Evolutionary conservation across 352 stramenopile genomes (phyloP).

Genomic region (Peronospora belbahrii): DNA sequence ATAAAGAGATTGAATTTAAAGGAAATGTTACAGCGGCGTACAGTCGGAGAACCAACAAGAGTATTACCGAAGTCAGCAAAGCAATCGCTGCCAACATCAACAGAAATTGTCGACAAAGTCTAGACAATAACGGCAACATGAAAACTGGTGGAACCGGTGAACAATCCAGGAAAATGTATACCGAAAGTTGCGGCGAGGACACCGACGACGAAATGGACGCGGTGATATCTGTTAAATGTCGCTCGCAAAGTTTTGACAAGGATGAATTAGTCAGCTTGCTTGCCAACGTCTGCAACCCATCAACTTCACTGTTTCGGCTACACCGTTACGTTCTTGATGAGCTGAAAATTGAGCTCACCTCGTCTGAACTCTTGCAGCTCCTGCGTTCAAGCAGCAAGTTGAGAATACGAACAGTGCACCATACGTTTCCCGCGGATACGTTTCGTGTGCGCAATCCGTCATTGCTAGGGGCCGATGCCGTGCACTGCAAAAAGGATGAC

Average conservation of each 20-base stretch:
- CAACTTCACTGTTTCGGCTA: conserved; percentile 50
- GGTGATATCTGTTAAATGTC: background rate
- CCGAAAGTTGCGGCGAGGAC: background rate
- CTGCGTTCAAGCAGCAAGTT: conserved; percentile 37
- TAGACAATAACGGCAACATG: background rate
- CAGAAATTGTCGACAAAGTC: background rate
- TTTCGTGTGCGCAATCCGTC: conserved; percentile 21
- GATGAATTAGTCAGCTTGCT: conserved; percentile 31
- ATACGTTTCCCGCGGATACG: conserved; percentile 17
- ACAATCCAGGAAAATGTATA: background rate
- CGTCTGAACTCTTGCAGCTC: conserved; percentile 34
- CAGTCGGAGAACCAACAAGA: background rate
- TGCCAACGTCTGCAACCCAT: conserved; percentile 34
- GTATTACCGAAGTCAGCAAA: background rate
- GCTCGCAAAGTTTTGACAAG: conserved; percentile 20
- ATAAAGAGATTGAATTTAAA: background rate
- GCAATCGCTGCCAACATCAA: background rate
- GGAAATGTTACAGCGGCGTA: background rate
- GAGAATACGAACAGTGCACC: conserved; percentile 28
- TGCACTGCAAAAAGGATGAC: conserved; percentile 28
- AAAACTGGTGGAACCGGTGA: background rate
- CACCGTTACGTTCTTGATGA: conserved; percentile 48
- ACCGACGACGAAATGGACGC: background rate
- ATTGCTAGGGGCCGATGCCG: conserved; percentile 12
- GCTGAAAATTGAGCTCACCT: conserved; percentile 34